Percentiles rank a stretch among this genome's conserved stretches.
Evolutionary conservation across 2,329 filamentous ascomycete genomes (phyloP).

Genomic region (Pleomassaria siparia): DNA sequence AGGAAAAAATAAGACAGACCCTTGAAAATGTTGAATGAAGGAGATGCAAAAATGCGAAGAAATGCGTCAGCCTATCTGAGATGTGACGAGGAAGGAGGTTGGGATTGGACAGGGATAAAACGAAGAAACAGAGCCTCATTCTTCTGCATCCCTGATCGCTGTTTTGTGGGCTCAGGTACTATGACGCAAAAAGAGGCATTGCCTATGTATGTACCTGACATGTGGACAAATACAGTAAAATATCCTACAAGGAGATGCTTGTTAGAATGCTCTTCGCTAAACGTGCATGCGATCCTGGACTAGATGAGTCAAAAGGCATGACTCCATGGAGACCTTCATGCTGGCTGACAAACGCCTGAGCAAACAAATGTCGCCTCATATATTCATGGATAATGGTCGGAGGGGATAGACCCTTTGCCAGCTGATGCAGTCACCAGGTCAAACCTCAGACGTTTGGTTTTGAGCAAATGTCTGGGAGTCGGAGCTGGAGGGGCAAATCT

Average conservation of each 20-base stretch:
- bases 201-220: slow-evolving; percentile 1
- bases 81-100: neutral
- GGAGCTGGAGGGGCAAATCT: slow-evolving; percentile 17
- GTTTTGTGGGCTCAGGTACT: neutral
- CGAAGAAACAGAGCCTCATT: slow-evolving; percentile 7
- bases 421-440: slow-evolving; percentile 11
- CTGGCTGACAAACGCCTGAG: slow-evolving; percentile 2
- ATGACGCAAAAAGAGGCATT: slow-evolving; percentile 5
- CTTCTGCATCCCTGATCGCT: slow-evolving; percentile 6
- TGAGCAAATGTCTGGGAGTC: slow-evolving; percentile 7
- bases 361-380: slow-evolving; percentile 5
- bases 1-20: neutral
- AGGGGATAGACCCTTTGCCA: slow-evolving; percentile 4
- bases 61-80: slow-evolving; percentile 3
- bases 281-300: neutral
- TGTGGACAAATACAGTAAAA: neutral
- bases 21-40: neutral
- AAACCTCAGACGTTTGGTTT: slow-evolving; percentile 12
- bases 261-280: slow-evolving; percentile 3
- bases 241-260: slow-evolving; percentile 6
- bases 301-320: slow-evolving; percentile 10
- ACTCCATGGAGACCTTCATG: slow-evolving; percentile 1
- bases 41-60: neutral
- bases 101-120: slow-evolving; percentile 5
- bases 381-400: slow-evolving; percentile 8